Percentiles rank a stretch among this genome's conserved stretches.
phyloP scores from a whole-genome alignment of 2,329 filamentous ascomycete species.

The Thelonectria discophora region DNA sequence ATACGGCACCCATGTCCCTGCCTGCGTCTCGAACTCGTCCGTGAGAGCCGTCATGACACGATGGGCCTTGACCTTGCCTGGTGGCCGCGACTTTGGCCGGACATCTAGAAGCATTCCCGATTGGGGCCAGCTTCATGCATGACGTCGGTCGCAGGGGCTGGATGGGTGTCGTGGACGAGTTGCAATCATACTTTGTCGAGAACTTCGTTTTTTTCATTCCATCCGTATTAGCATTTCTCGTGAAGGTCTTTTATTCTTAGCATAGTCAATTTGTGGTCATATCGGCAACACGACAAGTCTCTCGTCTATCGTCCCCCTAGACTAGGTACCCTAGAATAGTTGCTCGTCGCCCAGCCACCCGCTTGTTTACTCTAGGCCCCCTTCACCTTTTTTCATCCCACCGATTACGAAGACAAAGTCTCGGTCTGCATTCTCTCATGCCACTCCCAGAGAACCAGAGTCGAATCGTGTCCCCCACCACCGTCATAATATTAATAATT shows the following conservation, averaged over 20 bases:
- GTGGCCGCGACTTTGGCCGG: neutral
- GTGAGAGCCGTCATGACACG: neutral
- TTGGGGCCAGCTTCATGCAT: constrained; percentile 19
- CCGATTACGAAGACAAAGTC: constrained; percentile 16
- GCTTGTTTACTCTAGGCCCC: constrained; percentile 32
- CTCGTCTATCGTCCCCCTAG: too few relatives aligned
- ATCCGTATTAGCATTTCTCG: neutral
- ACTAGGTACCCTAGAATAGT: constrained; percentile 7
- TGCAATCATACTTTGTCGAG: neutral
- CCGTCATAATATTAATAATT: constrained; percentile 11
- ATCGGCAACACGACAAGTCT: neutral
- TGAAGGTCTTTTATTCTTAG: neutral
- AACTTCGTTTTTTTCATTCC: constrained; percentile 2
- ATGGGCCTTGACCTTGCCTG: neutral
- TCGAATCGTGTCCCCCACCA: constrained; percentile 8
- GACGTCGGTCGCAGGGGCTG: neutral
- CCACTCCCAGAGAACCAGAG: constrained; percentile 21
- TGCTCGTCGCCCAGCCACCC: constrained; percentile 41
- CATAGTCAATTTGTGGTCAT: neutral
- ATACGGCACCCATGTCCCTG: neutral
- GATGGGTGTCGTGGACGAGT: neutral
- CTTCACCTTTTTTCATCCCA: neutral
- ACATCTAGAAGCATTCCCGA: constrained; percentile 28
- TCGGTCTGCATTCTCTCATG: constrained; percentile 30
- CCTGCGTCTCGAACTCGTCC: neutral